Base-by-base conservation (phyloP, 2,329 filamentous ascomycete species). In the Uncinocarpus reesii region DNA sequence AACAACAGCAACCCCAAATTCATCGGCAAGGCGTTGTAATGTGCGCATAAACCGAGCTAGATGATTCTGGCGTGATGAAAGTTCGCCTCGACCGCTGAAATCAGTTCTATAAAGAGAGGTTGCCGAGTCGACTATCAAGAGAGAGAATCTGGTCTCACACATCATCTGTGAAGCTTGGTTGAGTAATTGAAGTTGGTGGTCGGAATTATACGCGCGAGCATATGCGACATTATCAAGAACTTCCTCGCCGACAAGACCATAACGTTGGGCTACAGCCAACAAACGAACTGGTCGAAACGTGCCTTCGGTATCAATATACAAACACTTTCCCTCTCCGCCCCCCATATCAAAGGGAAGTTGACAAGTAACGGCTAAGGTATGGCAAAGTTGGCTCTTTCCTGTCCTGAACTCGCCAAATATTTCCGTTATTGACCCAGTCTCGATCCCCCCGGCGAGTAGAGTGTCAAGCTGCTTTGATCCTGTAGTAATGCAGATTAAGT, bases 321-420 rank as follows among this genome's bases (percentile, higher is more conserved):
- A 75, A 61, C 93, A 98, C 65, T 98, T 98, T 40, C 92, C 92
- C 69, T 98, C 92, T 24, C 93, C 92, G 48, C 92, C 92, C 46
- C 92, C 93, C 90, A 96, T 96, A 62, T 98, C 92, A 63, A 98
- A 96, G 1, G 92, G 92, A 36, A 98, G 68, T 66, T 98, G 92
- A 63, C 93, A 98, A 40, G 92, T 98, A 24, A 98, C 92, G 0
- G 93, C 92, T n/a, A 98, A 75, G 0, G 92, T 98, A 65, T 98
- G 93, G 60, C 92, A 98, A 50, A 98, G 90, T 67, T 98, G 92
- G 72, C 88, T 95, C 71, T 98, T 98, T 66, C 92, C 93, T 0
- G 92, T 98, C 59, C 92, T 79, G 63, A 98, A 98, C 66, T 98
- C 92, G 62, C 92, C 92, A 62, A 98, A 98, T 2, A 98, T 83